phyloP scores from a whole-genome alignment of 805 yeast species.

The Saccharomycopsis oosterbeekiorum region DNA sequence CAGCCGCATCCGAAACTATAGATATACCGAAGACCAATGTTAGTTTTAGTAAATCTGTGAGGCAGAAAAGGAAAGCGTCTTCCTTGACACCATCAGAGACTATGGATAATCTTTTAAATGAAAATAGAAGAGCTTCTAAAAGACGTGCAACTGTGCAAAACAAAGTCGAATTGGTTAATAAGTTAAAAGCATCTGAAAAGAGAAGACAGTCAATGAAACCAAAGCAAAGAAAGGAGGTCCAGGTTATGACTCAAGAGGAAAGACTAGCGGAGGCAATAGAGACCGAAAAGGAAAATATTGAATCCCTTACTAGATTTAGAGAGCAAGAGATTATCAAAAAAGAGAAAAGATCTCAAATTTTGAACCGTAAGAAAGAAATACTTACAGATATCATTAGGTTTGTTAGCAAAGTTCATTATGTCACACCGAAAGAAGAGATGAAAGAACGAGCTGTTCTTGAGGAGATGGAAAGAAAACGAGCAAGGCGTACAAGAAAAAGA shows the following conservation, averaged over 20 bases:
- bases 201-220: constrained; percentile 39
- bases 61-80: constrained; percentile 23
- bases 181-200: constrained; percentile 59
- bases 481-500: constrained; percentile 1
- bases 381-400: constrained; percentile 51
- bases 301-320: constrained; percentile 64
- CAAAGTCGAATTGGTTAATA: constrained; percentile 69
- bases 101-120: constrained; percentile 43
- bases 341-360: constrained; percentile 62
- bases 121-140: constrained; percentile 60
- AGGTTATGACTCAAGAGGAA: constrained; percentile 55
- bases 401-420: constrained; percentile 35
- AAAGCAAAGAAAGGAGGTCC: constrained; percentile 18
- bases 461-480: constrained; percentile 1
- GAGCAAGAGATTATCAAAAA: constrained; percentile 81
- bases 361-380: constrained; percentile 53
- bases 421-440: constrained; percentile 58
- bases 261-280: constrained; percentile 72
- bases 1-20: background rate
- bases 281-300: constrained; percentile 69
- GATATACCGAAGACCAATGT: background rate
- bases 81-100: constrained; percentile 22
- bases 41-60: background rate
- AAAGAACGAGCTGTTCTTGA: constrained; percentile 29
- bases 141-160: constrained; percentile 71